Percentiles rank a stretch among this genome's conserved stretches.
Conservation (phyloP, 2,329 filamentous ascomycete genomes). For the Volutella citrinella region DNA sequence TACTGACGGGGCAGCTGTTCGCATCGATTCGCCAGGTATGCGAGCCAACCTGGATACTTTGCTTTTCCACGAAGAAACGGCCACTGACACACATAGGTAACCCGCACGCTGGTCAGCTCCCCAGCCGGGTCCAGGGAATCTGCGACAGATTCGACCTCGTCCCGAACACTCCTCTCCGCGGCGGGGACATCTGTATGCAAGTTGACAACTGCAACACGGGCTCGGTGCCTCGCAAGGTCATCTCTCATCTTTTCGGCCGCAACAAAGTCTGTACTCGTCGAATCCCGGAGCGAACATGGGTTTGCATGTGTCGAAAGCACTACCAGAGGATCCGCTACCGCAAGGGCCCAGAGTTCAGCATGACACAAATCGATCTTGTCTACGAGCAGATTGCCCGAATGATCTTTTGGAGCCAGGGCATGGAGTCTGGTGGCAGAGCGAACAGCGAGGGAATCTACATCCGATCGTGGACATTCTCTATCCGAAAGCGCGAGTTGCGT, state of each 20-base stretch:
- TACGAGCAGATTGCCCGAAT: constrained; percentile 60
- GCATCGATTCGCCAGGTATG: too few relatives aligned
- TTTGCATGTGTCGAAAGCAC: constrained; percentile 76
- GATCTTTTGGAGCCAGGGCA: constrained; percentile 58
- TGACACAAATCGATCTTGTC: constrained; percentile 62
- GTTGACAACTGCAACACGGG: constrained; percentile 56
- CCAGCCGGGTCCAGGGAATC: too few relatives aligned
- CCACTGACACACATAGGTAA: too few relatives aligned
- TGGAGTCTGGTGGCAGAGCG: constrained; percentile 30
- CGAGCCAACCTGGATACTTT: too few relatives aligned
- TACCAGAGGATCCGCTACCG: constrained; percentile 75
- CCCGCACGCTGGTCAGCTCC: too few relatives aligned
- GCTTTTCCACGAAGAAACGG: too few relatives aligned
- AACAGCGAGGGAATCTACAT: constrained; percentile 31
- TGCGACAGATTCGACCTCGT: constrained; percentile 13
- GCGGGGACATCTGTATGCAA: constrained; percentile 49
- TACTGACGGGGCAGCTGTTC: constrained; percentile 12
- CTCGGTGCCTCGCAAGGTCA: constrained; percentile 66
- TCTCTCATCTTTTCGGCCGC: constrained; percentile 78
- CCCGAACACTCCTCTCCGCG: constrained; percentile 16
- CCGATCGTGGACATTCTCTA: constrained; percentile 55
- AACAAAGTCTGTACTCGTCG: constrained; percentile 75
- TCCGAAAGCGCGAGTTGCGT: constrained; percentile 63
- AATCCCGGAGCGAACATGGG: constrained; percentile 69
- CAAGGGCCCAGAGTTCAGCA: constrained; percentile 58